These are phyloP conservation scores for Lichtheimia hyalospora DNA, from an alignment of 371 early-diverging fungal genomes.

Conservation along the genomic window DNA sequence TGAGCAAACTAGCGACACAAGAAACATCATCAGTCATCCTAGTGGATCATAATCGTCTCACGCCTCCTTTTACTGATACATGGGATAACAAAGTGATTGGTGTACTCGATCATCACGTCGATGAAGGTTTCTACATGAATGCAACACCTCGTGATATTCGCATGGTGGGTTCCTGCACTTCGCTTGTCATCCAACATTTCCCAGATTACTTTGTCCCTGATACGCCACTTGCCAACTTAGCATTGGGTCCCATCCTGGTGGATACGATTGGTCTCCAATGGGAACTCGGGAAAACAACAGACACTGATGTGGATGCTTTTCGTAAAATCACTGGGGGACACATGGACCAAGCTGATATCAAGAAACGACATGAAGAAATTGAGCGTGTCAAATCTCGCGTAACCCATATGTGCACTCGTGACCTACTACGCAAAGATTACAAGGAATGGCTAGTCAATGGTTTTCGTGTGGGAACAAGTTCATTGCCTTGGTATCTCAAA, in stretches of 20 bases:
- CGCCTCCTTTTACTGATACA: slow-evolving; percentile 34
- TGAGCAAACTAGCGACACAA: slow-evolving; percentile 9
- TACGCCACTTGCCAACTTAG: slow-evolving; percentile 15
- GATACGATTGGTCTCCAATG: slow-evolving; percentile 69
- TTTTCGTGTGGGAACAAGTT: slow-evolving; percentile 62
- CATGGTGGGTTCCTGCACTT: slow-evolving; percentile 65
- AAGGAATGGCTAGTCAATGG: slow-evolving; percentile 61
- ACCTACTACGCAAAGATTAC: slow-evolving; percentile 78
- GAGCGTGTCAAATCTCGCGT: slow-evolving; percentile 59
- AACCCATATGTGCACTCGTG: slow-evolving; percentile 44
- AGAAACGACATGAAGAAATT: slow-evolving; percentile 44
- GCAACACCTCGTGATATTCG: slow-evolving; percentile 46
- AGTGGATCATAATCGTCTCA: slow-evolving; percentile 66
- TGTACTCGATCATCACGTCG: slow-evolving; percentile 76
- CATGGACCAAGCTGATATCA: background rate
- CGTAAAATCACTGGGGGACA: slow-evolving; percentile 15
- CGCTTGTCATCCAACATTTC: slow-evolving; percentile 51
- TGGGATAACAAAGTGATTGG: slow-evolving; percentile 46
- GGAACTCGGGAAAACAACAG: slow-evolving; percentile 53
- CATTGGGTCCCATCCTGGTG: slow-evolving; percentile 67
- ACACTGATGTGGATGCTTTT: slow-evolving; percentile 51
- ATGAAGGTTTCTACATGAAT: slow-evolving; percentile 52
- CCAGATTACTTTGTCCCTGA: slow-evolving; percentile 8
- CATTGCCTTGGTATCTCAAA: slow-evolving; percentile 57
- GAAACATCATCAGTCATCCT: slow-evolving; percentile 33